phyloP scores from a whole-genome alignment of 192 early-diverging fungal genomes.

The Podochytrium sp. region DNA sequence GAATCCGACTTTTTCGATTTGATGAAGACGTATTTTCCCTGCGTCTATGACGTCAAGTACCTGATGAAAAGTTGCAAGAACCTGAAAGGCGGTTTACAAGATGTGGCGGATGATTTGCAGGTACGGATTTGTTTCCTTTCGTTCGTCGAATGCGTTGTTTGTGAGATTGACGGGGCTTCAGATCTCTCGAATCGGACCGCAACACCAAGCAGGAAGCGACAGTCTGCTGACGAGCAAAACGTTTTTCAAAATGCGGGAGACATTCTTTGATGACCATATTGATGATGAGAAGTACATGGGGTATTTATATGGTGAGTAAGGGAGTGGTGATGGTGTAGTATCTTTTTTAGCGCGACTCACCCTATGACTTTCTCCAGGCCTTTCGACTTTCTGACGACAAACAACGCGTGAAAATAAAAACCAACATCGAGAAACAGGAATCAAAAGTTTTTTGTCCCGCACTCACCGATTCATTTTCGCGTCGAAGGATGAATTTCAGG shows the following conservation, averaged over 20 bases:
- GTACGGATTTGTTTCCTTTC: constrained; percentile 60
- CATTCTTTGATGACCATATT: constrained; percentile 93
- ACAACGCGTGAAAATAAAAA: not conserved
- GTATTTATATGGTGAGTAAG: constrained; percentile 58
- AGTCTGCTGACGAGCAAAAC: constrained; percentile 92
- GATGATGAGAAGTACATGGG: constrained; percentile 92
- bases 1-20: constrained; percentile 95
- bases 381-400: constrained; percentile 7
- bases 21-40: constrained; percentile 92
- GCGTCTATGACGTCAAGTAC: constrained; percentile 99
- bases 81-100: constrained; percentile 96
- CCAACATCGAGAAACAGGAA: not conserved
- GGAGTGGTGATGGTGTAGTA: too few relatives aligned
- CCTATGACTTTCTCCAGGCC: too few relatives aligned
- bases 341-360: not conserved
- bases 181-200: constrained; percentile 91
- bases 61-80: constrained; percentile 96
- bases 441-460: too few relatives aligned
- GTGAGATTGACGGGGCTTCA: too few relatives aligned
- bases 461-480: not conserved
- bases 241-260: constrained; percentile 98
- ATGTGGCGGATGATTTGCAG: constrained; percentile 95
- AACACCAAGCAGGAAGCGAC: constrained; percentile 99
- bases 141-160: too few relatives aligned
- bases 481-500: too few relatives aligned